Evolutionary conservation across 2,329 filamentous ascomycete species (phyloP).

Genomic region (Exophiala sideris): DNA sequence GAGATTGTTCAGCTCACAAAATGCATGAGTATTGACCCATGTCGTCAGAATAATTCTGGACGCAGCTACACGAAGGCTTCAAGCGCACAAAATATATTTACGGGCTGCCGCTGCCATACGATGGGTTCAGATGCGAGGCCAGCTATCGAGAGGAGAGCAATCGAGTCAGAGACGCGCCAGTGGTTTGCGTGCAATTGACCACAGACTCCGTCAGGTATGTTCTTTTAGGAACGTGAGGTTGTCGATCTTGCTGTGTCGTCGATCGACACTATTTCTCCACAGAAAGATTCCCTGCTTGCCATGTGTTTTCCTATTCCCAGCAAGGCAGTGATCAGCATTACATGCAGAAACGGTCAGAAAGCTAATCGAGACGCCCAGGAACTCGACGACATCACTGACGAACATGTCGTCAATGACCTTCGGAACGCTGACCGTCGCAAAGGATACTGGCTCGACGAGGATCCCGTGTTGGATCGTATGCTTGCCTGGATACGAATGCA

Average conservation of each 20-base stretch:
- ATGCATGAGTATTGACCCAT: slow-evolving; percentile 19
- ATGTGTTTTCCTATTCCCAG: slow-evolving; percentile 12
- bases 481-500: slow-evolving; percentile 43
- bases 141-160: slow-evolving; percentile 50
- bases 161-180: slow-evolving; percentile 46
- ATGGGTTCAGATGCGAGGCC: slow-evolving; percentile 55
- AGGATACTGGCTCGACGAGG: slow-evolving; percentile 61
- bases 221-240: background rate
- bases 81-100: slow-evolving; percentile 60
- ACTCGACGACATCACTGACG: slow-evolving; percentile 55
- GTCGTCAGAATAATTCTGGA: slow-evolving; percentile 57
- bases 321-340: slow-evolving; percentile 23
- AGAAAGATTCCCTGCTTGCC: slow-evolving; percentile 2
- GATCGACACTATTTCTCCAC: slow-evolving; percentile 6
- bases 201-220: slow-evolving; percentile 48
- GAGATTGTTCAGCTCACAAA: slow-evolving; percentile 25
- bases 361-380: slow-evolving; percentile 43
- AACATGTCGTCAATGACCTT: slow-evolving; percentile 54
- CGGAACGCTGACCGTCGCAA: slow-evolving; percentile 53
- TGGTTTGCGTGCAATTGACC: slow-evolving; percentile 49
- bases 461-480: slow-evolving; percentile 55
- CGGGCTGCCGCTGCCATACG: slow-evolving; percentile 56
- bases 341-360: background rate
- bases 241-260: background rate
- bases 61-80: slow-evolving; percentile 58